Evolutionary conservation across 306 rosid species (phyloP).

Genomic region (Ammopiptanthus mongolicus): DNA sequence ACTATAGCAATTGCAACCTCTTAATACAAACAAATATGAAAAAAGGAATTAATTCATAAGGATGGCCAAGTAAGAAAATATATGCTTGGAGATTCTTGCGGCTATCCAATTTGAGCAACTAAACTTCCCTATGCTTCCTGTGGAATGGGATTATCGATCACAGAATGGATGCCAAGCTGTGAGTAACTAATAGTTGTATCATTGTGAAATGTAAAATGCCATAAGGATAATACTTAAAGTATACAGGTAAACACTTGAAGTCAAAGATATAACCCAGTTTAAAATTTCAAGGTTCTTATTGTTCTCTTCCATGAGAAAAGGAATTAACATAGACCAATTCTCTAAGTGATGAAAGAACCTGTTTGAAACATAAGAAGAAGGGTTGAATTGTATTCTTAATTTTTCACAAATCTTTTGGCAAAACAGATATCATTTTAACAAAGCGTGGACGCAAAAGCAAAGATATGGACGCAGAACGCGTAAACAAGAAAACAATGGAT

Average conservation of each 20-base stretch:
- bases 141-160: slow-evolving; percentile 35
- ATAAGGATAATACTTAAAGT: not conserved
- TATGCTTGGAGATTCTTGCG: not conserved
- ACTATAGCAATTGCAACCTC: not conserved
- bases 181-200: slow-evolving; percentile 16
- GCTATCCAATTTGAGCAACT: slow-evolving; percentile 40
- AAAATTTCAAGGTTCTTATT: slow-evolving; percentile 4
- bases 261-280: not conserved
- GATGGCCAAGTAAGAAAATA: not conserved
- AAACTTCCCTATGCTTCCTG: slow-evolving; percentile 57
- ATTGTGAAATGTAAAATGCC: not conserved
- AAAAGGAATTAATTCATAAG: not conserved
- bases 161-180: slow-evolving; percentile 66
- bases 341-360: too few species aligned
- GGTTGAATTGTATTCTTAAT: too few species aligned
- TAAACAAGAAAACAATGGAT: too few species aligned
- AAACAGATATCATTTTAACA: too few species aligned
- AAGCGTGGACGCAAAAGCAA: too few species aligned
- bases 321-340: not conserved
- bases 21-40: not conserved
- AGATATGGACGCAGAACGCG: too few species aligned
- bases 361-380: too few species aligned
- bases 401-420: too few species aligned
- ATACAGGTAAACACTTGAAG: slow-evolving; percentile 4
- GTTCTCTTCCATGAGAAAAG: not conserved